Evolutionary conservation across 352 stramenopile species (phyloP).

Genomic region (Phytophthora citrophthora): DNA sequence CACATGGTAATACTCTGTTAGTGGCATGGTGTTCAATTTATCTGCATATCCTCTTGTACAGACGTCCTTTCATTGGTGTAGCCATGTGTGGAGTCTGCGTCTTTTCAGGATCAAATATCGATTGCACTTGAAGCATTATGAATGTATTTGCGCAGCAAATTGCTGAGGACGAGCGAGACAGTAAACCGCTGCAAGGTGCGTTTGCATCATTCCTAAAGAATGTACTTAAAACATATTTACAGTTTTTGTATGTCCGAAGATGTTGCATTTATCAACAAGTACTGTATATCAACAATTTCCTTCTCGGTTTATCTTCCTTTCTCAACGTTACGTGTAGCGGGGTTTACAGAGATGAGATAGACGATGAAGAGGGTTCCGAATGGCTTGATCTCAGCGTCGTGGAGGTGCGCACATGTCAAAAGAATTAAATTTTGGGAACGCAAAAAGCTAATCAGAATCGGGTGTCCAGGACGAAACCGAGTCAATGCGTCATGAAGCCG

Average conservation of each 20-base stretch:
- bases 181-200: not conserved
- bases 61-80: slow-evolving; percentile 22
- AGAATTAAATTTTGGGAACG: not conserved
- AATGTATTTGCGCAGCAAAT: slow-evolving; percentile 9
- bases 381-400: slow-evolving; percentile 18
- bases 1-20: slow-evolving; percentile 74
- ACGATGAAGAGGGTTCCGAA: slow-evolving; percentile 12
- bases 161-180: slow-evolving; percentile 1
- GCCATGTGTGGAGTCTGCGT: slow-evolving; percentile 13
- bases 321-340: too few relatives aligned
- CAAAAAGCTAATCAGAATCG: not conserved
- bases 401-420: slow-evolving; percentile 11
- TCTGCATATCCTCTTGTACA: not conserved
- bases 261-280: slow-evolving; percentile 6
- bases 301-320: too few relatives aligned
- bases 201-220: not conserved
- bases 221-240: not conserved
- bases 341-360: not conserved
- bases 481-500: slow-evolving; percentile 38
- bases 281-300: not conserved
- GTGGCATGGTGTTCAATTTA: slow-evolving; percentile 24
- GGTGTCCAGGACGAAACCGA: slow-evolving; percentile 40
- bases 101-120: slow-evolving; percentile 21
- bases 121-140: not conserved
- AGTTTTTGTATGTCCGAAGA: not conserved